Evolutionary conservation across 768 basidiomycete genomes (phyloP), one percentile per base, ranked within the genome.

Genomic region (Filobasidium wieringae): DNA sequence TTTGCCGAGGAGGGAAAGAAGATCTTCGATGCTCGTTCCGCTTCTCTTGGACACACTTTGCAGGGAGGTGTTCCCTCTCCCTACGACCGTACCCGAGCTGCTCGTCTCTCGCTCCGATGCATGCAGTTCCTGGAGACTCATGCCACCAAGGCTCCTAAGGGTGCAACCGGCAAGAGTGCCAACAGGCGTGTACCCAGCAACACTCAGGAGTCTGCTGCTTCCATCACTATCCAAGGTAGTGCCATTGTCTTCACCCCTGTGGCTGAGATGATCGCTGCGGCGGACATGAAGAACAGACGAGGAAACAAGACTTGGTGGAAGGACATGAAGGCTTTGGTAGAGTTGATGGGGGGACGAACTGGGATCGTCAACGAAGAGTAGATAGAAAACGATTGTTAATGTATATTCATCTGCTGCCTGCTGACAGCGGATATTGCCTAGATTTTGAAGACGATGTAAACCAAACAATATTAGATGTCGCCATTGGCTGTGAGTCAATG

Each of bases 41-140:
- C 93, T n/a, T 86, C 89, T 1, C 82, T 99, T 19, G 95, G 95
- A 15, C 95, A 99, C 76, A 97, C 92, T 4, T 77, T 99, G 2
- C 95, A 99, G 68, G 95, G 95, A 7, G 91, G 91, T 2, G 83
- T 89, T 17, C 95, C 95, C 4, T 95, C 93, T 0, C 95, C 95
- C 0, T 80, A 88, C 66, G 95, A 97, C 76, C 87, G 93, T 51
- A 83, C 86, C 0, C 86, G 89, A 27, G 95, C 89, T 2, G 84
- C 86, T 7, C 85, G 95, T 31, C 80, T 96, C 41, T 83, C 93
- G 7, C 78, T 93, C 61, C 85, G 88, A 65, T 93, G 88, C 76
- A 91, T 99, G 88, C 77, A 83, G 32, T 97, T 95, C 81, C 79
- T 97, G 59, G 95, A 97, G 75, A 71, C 80, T 51, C 84, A 93